phyloP scores from a whole-genome alignment of 2,329 filamentous ascomycete genomes.

The Aaosphaeria pasadenensis region DNA sequence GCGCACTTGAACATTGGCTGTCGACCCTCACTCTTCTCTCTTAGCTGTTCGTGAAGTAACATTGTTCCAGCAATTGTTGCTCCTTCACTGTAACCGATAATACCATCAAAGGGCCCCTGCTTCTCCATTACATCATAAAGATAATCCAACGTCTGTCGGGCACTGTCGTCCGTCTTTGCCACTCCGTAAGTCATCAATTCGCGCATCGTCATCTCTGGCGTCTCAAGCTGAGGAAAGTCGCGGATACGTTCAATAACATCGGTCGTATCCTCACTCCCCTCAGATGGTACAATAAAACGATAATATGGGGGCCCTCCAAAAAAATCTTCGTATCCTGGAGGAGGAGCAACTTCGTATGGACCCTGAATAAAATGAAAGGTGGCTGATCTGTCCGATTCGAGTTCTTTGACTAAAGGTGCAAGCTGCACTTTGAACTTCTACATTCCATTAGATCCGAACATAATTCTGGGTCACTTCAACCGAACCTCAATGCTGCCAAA shows the following conservation, averaged over 20 bases:
- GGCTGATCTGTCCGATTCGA: slow-evolving; percentile 46
- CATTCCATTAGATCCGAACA: slow-evolving; percentile 1
- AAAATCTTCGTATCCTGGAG: slow-evolving; percentile 55
- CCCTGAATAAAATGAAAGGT: slow-evolving; percentile 47
- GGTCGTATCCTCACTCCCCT: slow-evolving; percentile 28
- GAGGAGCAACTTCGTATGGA: slow-evolving; percentile 49
- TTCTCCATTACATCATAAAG: slow-evolving; percentile 4
- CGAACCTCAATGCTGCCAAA: slow-evolving; percentile 56
- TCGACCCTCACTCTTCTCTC: neutral
- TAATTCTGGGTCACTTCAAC: slow-evolving; percentile 1
- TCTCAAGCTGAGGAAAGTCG: slow-evolving; percentile 50
- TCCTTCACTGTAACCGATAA: slow-evolving; percentile 10
- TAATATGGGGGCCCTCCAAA: slow-evolving; percentile 57
- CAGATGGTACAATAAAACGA: slow-evolving; percentile 52
- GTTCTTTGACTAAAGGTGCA: slow-evolving; percentile 48
- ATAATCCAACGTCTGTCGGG: slow-evolving; percentile 1
- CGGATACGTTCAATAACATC: slow-evolving; percentile 52
- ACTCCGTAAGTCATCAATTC: slow-evolving; percentile 43
- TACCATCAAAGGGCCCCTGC: slow-evolving; percentile 10
- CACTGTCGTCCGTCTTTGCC: slow-evolving; percentile 18
- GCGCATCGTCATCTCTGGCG: slow-evolving; percentile 54
- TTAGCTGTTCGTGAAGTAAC: slow-evolving; percentile 32
- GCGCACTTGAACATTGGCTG: slow-evolving; percentile 35
- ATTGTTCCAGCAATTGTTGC: slow-evolving; percentile 5
- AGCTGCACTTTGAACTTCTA: slow-evolving; percentile 59